Conservation (phyloP, 2,329 filamentous ascomycete genomes). For the Fusarium domesticum region DNA sequence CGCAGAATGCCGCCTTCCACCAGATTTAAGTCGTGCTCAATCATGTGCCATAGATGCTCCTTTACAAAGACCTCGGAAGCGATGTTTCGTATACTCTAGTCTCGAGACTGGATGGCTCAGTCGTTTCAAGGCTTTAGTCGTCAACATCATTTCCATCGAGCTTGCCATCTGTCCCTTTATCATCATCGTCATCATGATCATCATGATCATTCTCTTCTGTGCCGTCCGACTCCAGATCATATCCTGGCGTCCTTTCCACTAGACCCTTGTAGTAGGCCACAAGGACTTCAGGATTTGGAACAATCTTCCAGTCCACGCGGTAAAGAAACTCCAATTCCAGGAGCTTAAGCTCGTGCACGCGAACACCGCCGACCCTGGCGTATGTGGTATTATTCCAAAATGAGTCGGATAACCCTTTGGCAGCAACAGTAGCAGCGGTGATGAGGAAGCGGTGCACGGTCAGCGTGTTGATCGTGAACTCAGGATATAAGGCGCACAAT, state of each 20-base stretch:
- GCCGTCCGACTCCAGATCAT: conserved; percentile 46
- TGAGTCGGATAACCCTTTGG: conserved; percentile 91
- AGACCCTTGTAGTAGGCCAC: conserved; percentile 91
- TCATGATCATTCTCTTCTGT: conserved; percentile 33
- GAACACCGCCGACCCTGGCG: conserved; percentile 88
- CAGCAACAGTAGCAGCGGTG: conserved; percentile 89
- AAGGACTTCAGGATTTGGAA: conserved; percentile 89
- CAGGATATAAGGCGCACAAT: conserved; percentile 84
- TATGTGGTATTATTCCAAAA: conserved; percentile 99
- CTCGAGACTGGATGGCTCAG: background rate
- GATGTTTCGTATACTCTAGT: too few species aligned
- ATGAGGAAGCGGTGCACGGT: conserved; percentile 98
- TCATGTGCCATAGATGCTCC: background rate
- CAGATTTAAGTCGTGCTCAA: too few species aligned
- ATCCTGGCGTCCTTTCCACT: conserved; percentile 63
- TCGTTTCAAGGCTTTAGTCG: background rate
- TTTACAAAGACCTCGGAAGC: background rate
- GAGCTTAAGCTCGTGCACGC: conserved; percentile 82
- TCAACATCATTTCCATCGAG: background rate
- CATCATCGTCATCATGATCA: conserved; percentile 19
- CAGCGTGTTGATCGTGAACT: conserved; percentile 93
- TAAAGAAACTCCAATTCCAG: conserved; percentile 92
- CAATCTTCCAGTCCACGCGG: conserved; percentile 92
- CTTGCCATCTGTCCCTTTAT: conserved; percentile 19
- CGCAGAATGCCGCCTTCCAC: background rate